These are phyloP conservation scores for Phytophthora rubi DNA, from an alignment of 352 stramenopile species.

Conservation along the genomic window DNA sequence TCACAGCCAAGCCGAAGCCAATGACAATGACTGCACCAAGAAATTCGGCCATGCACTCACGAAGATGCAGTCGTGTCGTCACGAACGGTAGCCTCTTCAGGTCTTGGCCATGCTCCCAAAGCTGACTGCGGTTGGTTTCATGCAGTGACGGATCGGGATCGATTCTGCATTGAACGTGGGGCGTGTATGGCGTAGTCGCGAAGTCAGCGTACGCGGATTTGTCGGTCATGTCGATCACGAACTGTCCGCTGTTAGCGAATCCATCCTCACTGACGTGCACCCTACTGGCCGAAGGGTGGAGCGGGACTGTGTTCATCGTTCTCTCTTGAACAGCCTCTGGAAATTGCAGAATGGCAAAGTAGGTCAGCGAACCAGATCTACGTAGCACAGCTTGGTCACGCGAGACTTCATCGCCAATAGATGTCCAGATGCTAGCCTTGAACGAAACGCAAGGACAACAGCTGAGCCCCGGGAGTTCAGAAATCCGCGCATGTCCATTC, in stretches of 20 bases:
- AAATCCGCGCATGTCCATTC: neutral
- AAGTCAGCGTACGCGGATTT: constrained; percentile 14
- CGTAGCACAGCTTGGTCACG: neutral
- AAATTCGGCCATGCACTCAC: constrained; percentile 1
- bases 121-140: neutral
- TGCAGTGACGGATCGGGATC: constrained; percentile 1
- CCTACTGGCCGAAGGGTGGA: neutral
- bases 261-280: constrained; percentile 4
- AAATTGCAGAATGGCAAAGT: neutral
- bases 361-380: neutral
- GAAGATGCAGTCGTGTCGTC: neutral
- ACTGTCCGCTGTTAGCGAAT: constrained; percentile 10
- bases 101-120: neutral
- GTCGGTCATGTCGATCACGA: constrained; percentile 12
- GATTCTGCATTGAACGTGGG: neutral
- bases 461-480: constrained; percentile 4
- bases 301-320: neutral
- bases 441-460: neutral
- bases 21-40: neutral
- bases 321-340: neutral
- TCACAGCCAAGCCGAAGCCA: constrained; percentile 62
- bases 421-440: neutral
- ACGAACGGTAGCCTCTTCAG: neutral
- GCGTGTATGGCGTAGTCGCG: constrained; percentile 10
- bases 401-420: too few species aligned